These are phyloP conservation scores for Dictyostelium purpureum DNA, from an alignment of 78 protist genomes.

Conservation along the genomic window DNA sequence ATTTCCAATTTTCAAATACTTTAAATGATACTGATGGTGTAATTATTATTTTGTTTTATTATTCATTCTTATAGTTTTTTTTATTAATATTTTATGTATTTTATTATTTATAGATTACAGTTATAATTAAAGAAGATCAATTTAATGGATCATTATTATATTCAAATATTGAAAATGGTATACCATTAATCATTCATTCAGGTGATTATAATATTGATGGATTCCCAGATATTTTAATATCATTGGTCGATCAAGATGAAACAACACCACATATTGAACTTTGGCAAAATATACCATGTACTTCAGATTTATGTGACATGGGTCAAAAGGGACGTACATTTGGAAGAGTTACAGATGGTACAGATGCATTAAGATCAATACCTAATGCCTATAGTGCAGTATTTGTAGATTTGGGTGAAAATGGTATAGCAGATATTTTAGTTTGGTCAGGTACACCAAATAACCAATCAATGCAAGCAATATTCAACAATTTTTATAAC, in stretches of 20 bases:
- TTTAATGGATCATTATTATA: constrained; percentile 45
- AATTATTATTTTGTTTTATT: not conserved
- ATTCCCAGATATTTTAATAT: constrained; percentile 80
- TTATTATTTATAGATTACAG: constrained; percentile 5
- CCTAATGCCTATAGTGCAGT: constrained; percentile 49
- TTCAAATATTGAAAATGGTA: constrained; percentile 13
- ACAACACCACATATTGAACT: constrained; percentile 44
- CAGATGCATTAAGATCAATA: constrained; percentile 34
- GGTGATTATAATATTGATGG: constrained; percentile 86
- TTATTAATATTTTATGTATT: not conserved
- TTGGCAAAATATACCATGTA: constrained; percentile 71
- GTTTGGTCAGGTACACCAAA: not conserved
- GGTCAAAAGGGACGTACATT: constrained; percentile 34
- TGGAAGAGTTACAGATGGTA: not conserved
- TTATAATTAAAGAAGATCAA: not conserved
- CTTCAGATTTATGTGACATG: not conserved
- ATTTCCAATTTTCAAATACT: constrained; percentile 60
- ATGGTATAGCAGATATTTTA: constrained; percentile 52
- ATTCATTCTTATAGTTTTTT: not conserved
- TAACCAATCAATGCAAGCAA: constrained; percentile 3
- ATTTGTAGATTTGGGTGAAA: constrained; percentile 77
- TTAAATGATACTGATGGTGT: constrained; percentile 1
- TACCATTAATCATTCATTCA: constrained; percentile 52
- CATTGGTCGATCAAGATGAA: constrained; percentile 16
- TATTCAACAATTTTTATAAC: constrained; percentile 68